phyloP scores from a whole-genome alignment of 2,329 filamentous ascomycete species.

The Alternaria solani region DNA sequence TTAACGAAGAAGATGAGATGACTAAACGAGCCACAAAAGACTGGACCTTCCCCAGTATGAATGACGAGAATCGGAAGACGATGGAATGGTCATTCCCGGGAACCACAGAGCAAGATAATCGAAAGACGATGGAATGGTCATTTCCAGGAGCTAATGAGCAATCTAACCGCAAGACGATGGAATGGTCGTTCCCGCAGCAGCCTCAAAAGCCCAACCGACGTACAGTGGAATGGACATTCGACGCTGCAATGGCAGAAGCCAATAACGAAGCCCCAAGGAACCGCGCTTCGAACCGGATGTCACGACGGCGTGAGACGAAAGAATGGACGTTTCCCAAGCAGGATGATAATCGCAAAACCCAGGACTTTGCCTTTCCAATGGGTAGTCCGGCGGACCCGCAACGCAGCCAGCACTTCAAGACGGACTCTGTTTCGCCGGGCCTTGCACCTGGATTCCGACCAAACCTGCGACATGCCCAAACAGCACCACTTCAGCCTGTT shows the following conservation, averaged over 20 bases:
- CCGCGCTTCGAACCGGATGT: slow-evolving; percentile 40
- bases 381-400: slow-evolving; percentile 32
- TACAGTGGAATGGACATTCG: slow-evolving; percentile 60
- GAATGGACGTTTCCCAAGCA: slow-evolving; percentile 40
- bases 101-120: slow-evolving; percentile 45
- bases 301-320: slow-evolving; percentile 44
- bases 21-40: slow-evolving; percentile 58
- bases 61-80: slow-evolving; percentile 55
- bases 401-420: slow-evolving; percentile 21
- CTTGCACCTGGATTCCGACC: slow-evolving; percentile 51
- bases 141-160: slow-evolving; percentile 48
- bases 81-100: slow-evolving; percentile 64
- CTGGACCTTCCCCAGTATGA: slow-evolving; percentile 62
- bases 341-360: slow-evolving; percentile 41
- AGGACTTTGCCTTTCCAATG: slow-evolving; percentile 48
- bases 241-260: slow-evolving; percentile 53
- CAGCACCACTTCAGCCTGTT: slow-evolving; percentile 50
- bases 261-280: slow-evolving; percentile 44
- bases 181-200: slow-evolving; percentile 60
- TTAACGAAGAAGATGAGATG: slow-evolving; percentile 37
- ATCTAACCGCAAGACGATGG: slow-evolving; percentile 56
- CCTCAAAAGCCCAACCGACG: slow-evolving; percentile 50
- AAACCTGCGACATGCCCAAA: slow-evolving; percentile 52
- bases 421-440: slow-evolving; percentile 36
- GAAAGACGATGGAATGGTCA: slow-evolving; percentile 57